These are phyloP conservation scores for Neurospora sp. DNA, from an alignment of 495 filamentous ascomycete genomes.

Conservation along the genomic window DNA sequence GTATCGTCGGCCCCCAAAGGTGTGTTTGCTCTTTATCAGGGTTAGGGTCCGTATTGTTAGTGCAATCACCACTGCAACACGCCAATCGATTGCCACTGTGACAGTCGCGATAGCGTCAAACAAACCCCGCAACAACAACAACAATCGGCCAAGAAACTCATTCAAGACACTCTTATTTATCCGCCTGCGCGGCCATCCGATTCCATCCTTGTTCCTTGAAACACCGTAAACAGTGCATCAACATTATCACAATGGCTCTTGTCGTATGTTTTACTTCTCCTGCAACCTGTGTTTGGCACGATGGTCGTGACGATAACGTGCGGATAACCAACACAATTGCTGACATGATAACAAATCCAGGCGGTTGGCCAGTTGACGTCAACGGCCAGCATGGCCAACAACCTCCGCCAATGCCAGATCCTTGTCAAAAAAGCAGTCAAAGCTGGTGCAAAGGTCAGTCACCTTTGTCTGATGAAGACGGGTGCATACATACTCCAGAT, in stretches of 20 bases:
- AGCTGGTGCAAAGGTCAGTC: conserved; percentile 62
- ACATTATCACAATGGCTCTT: neutral
- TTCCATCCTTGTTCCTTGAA: too few species aligned
- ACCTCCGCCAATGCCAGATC: conserved; percentile 62
- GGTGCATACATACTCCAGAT: neutral
- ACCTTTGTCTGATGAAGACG: neutral
- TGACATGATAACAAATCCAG: conserved; percentile 28
- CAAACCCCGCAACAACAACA: neutral
- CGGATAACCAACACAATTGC: neutral
- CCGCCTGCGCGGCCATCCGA: neutral
- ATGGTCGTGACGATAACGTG: neutral
- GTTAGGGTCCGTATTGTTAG: neutral
- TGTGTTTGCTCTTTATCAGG: neutral
- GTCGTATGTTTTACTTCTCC: neutral
- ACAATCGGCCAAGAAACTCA: neutral
- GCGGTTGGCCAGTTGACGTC: conserved; percentile 84
- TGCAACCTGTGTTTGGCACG: neutral
- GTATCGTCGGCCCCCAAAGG: neutral
- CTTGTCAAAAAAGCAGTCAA: conserved; percentile 63
- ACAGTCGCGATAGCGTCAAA: neutral
- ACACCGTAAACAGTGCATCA: too few species aligned
- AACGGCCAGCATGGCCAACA: conserved; percentile 66
- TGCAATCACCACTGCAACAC: neutral
- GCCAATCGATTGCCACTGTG: neutral
- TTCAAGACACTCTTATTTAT: neutral